phyloP scores from a whole-genome alignment of 176 grass and related monocot species.

The Miscanthus lutarioriparius region DNA sequence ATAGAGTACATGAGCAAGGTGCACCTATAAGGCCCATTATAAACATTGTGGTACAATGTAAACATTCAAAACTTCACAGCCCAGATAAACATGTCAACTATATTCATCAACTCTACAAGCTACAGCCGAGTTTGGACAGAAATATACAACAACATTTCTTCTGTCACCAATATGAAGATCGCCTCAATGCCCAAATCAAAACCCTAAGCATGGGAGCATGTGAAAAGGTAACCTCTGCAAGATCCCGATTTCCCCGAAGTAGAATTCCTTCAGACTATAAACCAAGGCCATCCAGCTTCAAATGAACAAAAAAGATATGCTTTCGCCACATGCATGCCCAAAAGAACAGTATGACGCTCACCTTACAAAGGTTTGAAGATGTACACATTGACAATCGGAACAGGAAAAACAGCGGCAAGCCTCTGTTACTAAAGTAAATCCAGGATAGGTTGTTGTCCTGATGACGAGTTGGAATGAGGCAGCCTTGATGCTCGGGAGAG shows the following conservation, averaged over 20 bases:
- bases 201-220: conserved; percentile 26
- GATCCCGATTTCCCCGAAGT: not conserved
- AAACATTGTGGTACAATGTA: conserved; percentile 6
- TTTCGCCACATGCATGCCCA: not conserved
- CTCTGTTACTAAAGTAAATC: conserved; percentile 74
- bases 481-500: conserved; percentile 64
- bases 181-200: conserved; percentile 24
- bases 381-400: conserved; percentile 11
- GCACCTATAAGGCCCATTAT: conserved; percentile 20
- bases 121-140: conserved; percentile 37
- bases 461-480: conserved; percentile 51
- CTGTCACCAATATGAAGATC: conserved; percentile 5
- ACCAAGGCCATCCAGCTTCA: conserved; percentile 21
- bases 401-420: not conserved
- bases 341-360: conserved; percentile 8
- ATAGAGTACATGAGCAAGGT: not conserved
- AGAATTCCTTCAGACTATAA: conserved; percentile 20
- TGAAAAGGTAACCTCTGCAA: conserved; percentile 26
- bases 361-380: conserved; percentile 22
- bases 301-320: conserved; percentile 21
- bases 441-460: conserved; percentile 66
- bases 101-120: conserved; percentile 46
- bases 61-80: conserved; percentile 34
- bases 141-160: conserved; percentile 46
- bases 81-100: conserved; percentile 26